phyloP scores from a whole-genome alignment of 164 flowering plant genomes.

The Piper longum region DNA sequence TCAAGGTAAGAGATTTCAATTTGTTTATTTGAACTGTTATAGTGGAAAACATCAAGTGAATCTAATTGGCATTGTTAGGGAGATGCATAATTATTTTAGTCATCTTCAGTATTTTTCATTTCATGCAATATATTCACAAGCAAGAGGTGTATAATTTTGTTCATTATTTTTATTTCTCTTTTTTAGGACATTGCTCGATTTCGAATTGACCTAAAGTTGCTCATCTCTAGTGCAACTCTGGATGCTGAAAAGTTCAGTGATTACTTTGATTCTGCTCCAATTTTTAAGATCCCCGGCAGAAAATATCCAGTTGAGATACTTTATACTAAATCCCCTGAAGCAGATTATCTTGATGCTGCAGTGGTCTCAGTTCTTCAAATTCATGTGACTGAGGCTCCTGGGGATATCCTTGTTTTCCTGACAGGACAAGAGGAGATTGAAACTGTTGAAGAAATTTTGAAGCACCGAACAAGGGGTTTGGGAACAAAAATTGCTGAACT shows the following conservation, averaged over 20 bases:
- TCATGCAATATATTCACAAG: background rate
- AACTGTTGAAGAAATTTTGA: conserved; percentile 79
- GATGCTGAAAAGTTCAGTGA: conserved; percentile 98
- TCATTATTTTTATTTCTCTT: background rate
- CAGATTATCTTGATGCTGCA: conserved; percentile 94
- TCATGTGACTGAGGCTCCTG: conserved; percentile 70
- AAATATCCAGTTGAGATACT: conserved; percentile 86
- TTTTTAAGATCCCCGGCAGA: conserved; percentile 87
- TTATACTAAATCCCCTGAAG: conserved; percentile 87
- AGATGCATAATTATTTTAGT: background rate
- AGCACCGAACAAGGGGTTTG: conserved; percentile 74
- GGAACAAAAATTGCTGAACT: conserved; percentile 91
- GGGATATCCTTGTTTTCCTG: conserved; percentile 76
- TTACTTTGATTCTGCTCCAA: conserved; percentile 89
- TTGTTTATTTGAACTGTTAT: background rate
- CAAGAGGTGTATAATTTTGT: background rate
- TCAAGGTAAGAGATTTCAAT: conserved; percentile 36
- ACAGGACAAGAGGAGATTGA: conserved; percentile 99
- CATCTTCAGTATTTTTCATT: background rate
- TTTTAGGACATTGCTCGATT: conserved; percentile 79
- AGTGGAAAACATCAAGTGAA: too few relatives aligned
- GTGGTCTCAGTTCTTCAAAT: conserved; percentile 82
- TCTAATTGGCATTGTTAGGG: background rate
- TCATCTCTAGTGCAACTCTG: conserved; percentile 95
- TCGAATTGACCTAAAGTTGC: conserved; percentile 80